A percentile compares a stretch with the other conserved stretches of the same genome.
Conservation (phyloP, 2,329 filamentous ascomycete species). For the Daldinia eschscholtzii region DNA sequence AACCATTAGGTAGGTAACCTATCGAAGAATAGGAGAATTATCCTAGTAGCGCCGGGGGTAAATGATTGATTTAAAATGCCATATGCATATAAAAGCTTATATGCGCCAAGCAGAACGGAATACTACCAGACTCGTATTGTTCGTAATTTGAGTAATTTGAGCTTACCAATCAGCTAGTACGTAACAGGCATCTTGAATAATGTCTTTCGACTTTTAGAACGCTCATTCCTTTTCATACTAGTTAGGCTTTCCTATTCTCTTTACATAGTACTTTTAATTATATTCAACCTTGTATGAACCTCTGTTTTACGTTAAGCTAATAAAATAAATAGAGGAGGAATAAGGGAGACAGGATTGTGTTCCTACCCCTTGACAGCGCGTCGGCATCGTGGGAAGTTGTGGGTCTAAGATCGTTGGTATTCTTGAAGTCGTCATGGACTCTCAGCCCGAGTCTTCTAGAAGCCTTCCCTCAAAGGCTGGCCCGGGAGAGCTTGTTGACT, state of each 20-base stretch:
- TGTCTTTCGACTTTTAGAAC: constrained; percentile 19
- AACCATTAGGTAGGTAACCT: background rate
- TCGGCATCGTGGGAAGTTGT: constrained; percentile 12
- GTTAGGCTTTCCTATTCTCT: background rate
- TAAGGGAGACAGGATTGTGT: background rate
- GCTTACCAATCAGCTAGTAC: constrained; percentile 38
- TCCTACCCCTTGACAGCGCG: background rate
- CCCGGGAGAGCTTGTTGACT: constrained; percentile 16
- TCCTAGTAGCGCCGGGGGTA: background rate
- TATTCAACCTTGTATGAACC: background rate
- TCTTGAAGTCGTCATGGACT: constrained; percentile 29
- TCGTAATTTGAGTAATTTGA: constrained; percentile 13
- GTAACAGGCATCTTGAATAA: constrained; percentile 19
- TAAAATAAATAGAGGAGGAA: background rate
- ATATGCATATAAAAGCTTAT: constrained; percentile 6
- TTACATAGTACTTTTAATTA: background rate
- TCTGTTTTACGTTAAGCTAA: background rate
- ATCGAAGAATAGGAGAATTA: constrained; percentile 1
- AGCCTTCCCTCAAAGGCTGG: constrained; percentile 17
- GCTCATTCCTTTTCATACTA: background rate
- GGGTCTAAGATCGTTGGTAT: constrained; percentile 7
- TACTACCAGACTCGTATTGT: constrained; percentile 2
- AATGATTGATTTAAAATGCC: background rate
- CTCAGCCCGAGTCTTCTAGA: constrained; percentile 21
- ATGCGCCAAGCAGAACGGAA: background rate